Conservation (phyloP, 495 filamentous ascomycete species). For the Penicillium verhagenii region DNA sequence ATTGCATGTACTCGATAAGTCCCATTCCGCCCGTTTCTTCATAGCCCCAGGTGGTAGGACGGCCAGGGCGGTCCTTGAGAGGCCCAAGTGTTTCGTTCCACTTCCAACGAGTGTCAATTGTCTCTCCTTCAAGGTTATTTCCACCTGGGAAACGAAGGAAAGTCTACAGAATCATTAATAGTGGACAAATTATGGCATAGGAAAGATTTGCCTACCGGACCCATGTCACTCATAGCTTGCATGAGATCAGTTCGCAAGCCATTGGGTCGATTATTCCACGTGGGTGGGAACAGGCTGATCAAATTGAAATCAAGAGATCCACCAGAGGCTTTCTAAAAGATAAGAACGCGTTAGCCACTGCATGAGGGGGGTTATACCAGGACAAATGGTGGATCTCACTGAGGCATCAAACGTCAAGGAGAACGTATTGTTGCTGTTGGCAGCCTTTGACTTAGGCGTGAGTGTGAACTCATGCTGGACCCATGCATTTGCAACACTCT, state of each 20-base stretch:
- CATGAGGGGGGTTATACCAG: background rate
- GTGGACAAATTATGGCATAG: background rate
- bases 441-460: constrained; percentile 39
- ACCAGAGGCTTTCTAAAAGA: constrained; percentile 33
- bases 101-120: constrained; percentile 54
- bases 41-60: constrained; percentile 61
- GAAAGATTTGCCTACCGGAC: constrained; percentile 17
- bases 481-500: constrained; percentile 27
- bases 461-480: constrained; percentile 37
- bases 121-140: constrained; percentile 63
- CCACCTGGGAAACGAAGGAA: constrained; percentile 67
- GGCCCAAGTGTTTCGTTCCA: constrained; percentile 69
- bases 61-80: constrained; percentile 60
- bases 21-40: constrained; percentile 59
- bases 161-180: constrained; percentile 33
- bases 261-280: constrained; percentile 56
- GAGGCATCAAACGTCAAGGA: constrained; percentile 57
- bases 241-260: constrained; percentile 61
- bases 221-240: constrained; percentile 53
- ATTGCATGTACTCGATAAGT: constrained; percentile 61
- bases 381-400: constrained; percentile 18
- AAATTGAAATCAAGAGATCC: constrained; percentile 63
- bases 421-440: constrained; percentile 63
- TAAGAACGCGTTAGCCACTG: background rate
- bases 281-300: constrained; percentile 67